These are phyloP conservation scores for Geopyxis carbonaria DNA, from an alignment of 495 filamentous ascomycete genomes.

Conservation along the genomic window DNA sequence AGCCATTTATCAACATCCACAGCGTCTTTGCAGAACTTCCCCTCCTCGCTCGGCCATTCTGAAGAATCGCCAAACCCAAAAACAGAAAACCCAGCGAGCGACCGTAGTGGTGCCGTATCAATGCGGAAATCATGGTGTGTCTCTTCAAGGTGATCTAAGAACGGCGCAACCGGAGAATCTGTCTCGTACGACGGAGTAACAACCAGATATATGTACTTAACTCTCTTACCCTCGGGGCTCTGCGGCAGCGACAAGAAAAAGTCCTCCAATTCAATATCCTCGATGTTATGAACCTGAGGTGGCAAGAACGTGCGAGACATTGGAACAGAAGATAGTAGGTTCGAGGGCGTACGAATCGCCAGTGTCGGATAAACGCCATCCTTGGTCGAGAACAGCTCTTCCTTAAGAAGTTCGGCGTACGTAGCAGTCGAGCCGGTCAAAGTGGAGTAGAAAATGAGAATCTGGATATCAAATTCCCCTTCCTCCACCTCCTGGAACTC, in stretches of 20 bases:
- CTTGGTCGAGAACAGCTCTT: constrained; percentile 18
- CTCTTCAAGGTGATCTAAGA: constrained; percentile 68
- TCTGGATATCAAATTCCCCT: constrained; percentile 40
- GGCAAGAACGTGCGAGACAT: constrained; percentile 31
- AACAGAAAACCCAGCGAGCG: constrained; percentile 69
- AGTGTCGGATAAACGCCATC: constrained; percentile 16
- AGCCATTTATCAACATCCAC: constrained; percentile 85
- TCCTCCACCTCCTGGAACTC: constrained; percentile 11
- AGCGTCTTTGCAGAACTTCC: constrained; percentile 84
- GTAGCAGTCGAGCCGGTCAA: constrained; percentile 63
- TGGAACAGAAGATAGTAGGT: constrained; percentile 9
- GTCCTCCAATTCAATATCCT: constrained; percentile 78
- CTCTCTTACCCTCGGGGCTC: constrained; percentile 24
- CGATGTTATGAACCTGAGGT: constrained; percentile 57
- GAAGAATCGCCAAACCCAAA: constrained; percentile 86
- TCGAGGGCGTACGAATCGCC: constrained; percentile 27
- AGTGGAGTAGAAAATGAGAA: constrained; percentile 74
- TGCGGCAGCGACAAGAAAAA: constrained; percentile 57
- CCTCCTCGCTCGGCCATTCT: constrained; percentile 76
- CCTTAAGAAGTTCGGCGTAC: constrained; percentile 37
- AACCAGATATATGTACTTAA: constrained; percentile 63
- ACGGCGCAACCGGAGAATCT: constrained; percentile 65
- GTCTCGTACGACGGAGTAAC: constrained; percentile 82
- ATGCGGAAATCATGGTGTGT: constrained; percentile 94
- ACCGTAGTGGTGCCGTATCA: constrained; percentile 65